Evolutionary conservation across 306 rosid genomes (phyloP), one percentile per base, ranked within the genome.

Genomic region (Vachellia pachyceras): DNA sequence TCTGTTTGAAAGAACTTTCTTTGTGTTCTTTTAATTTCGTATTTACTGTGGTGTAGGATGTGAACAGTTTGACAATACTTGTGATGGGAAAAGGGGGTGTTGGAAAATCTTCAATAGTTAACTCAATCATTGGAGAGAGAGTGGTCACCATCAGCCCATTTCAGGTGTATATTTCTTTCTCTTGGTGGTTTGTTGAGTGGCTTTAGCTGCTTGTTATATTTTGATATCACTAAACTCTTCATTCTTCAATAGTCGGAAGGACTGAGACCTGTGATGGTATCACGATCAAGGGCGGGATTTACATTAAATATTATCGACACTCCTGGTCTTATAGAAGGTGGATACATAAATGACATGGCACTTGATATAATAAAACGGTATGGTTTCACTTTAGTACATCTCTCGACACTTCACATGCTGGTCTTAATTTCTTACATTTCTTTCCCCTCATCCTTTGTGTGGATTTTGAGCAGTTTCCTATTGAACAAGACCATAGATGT

Each of bases 51-150:
- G 73, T 80, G 82, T 79, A 91, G 95, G 80, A 91, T 77, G 93
- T 91, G 79, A 79, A 79, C 85, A 86, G 89, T n/a, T 84, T 91
- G 86, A 91, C 95, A 8, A 80, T 91, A 81, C 95, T 91, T 74
- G 95, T 91, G 69, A 89, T 91, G 95, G 95, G 95, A 45, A 91
- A 91, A 85, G 87, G 95, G 29, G 95, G 95, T 49, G 95, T 89
- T 84, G 95, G 95, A 77, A 91, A 91, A 75, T 91, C 95, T 4
- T 91, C 95, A 69, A 91, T 91, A 1, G 91, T 91, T 42, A 91
- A 91, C 83, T 91, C 95, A 20, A 84, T 91, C 63, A 78, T 87
- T 10, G 93, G 95, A n/a, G 95, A 91, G 87, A 89, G 91, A 72
- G 90, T 84, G 3, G 95, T 89, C 73, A 44, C 95, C 65, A 85